Evolutionary conservation across 192 early-diverging fungal species (phyloP).

Genomic region (Coemansia nantahalensis): DNA sequence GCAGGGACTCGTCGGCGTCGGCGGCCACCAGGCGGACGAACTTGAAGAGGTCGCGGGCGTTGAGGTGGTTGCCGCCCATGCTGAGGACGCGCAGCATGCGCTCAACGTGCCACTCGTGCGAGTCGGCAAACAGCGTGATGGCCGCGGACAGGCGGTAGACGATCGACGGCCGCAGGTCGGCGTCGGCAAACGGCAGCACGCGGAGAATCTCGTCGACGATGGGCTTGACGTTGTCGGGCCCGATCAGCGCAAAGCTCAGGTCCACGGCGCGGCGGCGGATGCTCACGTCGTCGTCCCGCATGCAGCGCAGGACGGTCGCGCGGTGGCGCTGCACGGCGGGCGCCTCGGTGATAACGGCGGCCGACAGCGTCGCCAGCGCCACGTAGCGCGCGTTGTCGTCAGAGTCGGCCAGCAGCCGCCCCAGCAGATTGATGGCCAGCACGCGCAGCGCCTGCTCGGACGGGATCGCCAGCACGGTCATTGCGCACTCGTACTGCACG

Average conservation of each 20-base stretch:
- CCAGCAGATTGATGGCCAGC: slow-evolving; percentile 96
- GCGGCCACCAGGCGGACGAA: slow-evolving; percentile 90
- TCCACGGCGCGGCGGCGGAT: slow-evolving; percentile 96
- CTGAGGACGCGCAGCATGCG: slow-evolving; percentile 88
- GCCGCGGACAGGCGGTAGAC: slow-evolving; percentile 88
- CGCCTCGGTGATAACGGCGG: slow-evolving; percentile 83
- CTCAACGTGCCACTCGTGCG: slow-evolving; percentile 97
- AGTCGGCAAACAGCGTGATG: slow-evolving; percentile 91
- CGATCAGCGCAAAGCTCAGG: slow-evolving; percentile 94
- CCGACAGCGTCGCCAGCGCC: slow-evolving; percentile 94
- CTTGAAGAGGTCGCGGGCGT: slow-evolving; percentile 74
- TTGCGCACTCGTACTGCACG: slow-evolving; percentile 95
- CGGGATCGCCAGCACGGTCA: slow-evolving; percentile 95
- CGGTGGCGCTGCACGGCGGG: slow-evolving; percentile 97
- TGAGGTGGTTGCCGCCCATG: slow-evolving; percentile 67
- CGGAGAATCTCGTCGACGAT: slow-evolving; percentile 90
- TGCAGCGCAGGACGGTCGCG: slow-evolving; percentile 92
- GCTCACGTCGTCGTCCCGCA: slow-evolving; percentile 92
- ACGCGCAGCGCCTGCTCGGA: slow-evolving; percentile 88
- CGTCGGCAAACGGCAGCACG: slow-evolving; percentile 89
- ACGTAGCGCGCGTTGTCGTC: slow-evolving; percentile 99
- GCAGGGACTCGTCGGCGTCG: slow-evolving; percentile 60
- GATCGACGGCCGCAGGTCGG: slow-evolving; percentile 87
- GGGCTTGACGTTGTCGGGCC: slow-evolving; percentile 86
- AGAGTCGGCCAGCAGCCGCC: slow-evolving; percentile 89